Evolutionary conservation across 108 stramenopile species (phyloP).

Genomic region (Conticribra weissflogii): DNA sequence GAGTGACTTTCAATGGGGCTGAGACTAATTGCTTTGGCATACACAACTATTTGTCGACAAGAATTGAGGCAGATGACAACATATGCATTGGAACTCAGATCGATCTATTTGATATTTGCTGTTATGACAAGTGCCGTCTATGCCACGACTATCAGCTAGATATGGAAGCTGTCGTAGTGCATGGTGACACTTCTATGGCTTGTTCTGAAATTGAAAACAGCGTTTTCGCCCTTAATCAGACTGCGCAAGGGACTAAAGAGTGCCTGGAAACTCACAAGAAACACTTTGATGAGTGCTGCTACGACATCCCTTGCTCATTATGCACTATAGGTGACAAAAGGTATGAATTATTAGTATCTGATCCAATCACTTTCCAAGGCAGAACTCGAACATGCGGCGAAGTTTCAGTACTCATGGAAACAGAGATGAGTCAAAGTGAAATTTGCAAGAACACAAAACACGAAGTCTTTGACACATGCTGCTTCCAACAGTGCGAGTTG

Average conservation of each 20-base stretch:
- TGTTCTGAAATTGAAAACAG: slow-evolving; percentile 44
- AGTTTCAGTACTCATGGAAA: slow-evolving; percentile 31
- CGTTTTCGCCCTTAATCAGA: slow-evolving; percentile 37
- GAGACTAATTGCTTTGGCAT: slow-evolving; percentile 41
- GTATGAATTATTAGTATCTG: slow-evolving; percentile 34
- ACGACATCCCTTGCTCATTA: slow-evolving; percentile 44
- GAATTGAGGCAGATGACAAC: slow-evolving; percentile 30
- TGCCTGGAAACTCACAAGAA: slow-evolving; percentile 40
- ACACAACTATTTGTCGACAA: slow-evolving; percentile 41
- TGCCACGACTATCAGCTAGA: slow-evolving; percentile 46
- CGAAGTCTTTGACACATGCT: slow-evolving; percentile 36
- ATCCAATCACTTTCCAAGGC: slow-evolving; percentile 23
- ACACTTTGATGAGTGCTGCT: slow-evolving; percentile 45
- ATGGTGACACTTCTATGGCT: slow-evolving; percentile 28
- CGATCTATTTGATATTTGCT: slow-evolving; percentile 41
- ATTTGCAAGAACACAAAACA: slow-evolving; percentile 30
- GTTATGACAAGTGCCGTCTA: slow-evolving; percentile 43
- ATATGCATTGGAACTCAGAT: slow-evolving; percentile 34
- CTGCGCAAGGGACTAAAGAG: slow-evolving; percentile 39
- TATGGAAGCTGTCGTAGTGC: slow-evolving; percentile 31
- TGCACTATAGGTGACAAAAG: slow-evolving; percentile 17
- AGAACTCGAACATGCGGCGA: slow-evolving; percentile 46
- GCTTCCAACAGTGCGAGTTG: slow-evolving; percentile 45
- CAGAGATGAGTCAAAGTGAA: slow-evolving; percentile 41
- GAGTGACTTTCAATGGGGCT: slow-evolving; percentile 41